phyloP scores from a whole-genome alignment of 768 basidiomycete species.

The Agaricus blazei region DNA sequence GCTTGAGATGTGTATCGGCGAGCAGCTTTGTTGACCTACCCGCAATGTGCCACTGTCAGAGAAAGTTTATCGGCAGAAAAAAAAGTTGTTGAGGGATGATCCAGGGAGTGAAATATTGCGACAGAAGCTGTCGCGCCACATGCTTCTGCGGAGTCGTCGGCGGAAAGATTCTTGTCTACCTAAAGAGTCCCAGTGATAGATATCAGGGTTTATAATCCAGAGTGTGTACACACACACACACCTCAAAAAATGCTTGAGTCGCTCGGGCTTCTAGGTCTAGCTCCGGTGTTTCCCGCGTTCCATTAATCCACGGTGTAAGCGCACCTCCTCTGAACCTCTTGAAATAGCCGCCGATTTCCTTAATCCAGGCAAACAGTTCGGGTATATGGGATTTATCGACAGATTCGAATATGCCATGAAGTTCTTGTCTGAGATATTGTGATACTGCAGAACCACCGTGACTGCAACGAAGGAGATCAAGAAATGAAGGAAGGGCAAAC shows the following conservation, averaged over 20 bases:
- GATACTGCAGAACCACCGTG: constrained; percentile 92
- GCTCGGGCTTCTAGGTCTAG: constrained; percentile 83
- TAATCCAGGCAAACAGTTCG: constrained; percentile 71
- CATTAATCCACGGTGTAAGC: constrained; percentile 60
- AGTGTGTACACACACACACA: constrained; percentile 24
- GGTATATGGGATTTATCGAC: constrained; percentile 68
- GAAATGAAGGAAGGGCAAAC: not conserved
- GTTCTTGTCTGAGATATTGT: constrained; percentile 77
- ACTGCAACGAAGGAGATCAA: constrained; percentile 30
- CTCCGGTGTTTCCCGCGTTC: constrained; percentile 24
- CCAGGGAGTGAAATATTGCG: constrained; percentile 86
- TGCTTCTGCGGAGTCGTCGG: constrained; percentile 60
- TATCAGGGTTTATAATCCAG: constrained; percentile 1
- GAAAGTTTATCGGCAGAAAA: constrained; percentile 72
- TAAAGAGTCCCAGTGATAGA: constrained; percentile 20
- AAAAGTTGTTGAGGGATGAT: constrained; percentile 74
- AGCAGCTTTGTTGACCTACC: constrained; percentile 41
- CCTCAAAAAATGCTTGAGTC: constrained; percentile 84
- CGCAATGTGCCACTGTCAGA: constrained; percentile 89
- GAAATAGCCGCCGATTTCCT: constrained; percentile 86
- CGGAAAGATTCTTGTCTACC: constrained; percentile 74
- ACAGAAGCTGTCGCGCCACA: constrained; percentile 93
- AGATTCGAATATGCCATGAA: constrained; percentile 81
- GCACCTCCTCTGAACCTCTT: constrained; percentile 82
- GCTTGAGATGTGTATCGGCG: constrained; percentile 4